A percentile compares a stretch with the other conserved stretches of the same genome.
phyloP scores from a whole-genome alignment of 2,329 filamentous ascomycete genomes.

The Penicillium sp. region DNA sequence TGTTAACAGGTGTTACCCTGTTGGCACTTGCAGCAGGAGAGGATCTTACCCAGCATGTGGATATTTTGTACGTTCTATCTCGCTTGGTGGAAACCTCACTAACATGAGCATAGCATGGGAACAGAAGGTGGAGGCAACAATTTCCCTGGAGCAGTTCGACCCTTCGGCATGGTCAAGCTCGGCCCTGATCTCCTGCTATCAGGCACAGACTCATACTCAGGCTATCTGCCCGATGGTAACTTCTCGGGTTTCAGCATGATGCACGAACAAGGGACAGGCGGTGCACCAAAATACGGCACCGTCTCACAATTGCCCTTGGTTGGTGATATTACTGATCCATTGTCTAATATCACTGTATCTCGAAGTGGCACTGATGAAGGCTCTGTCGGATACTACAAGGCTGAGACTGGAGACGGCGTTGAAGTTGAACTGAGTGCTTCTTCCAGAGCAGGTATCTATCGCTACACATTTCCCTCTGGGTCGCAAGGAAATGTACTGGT shows the following conservation, averaged over 20 bases:
- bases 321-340: slow-evolving; percentile 54
- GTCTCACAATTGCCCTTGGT: slow-evolving; percentile 60
- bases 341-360: slow-evolving; percentile 57
- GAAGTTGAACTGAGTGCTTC: slow-evolving; percentile 59
- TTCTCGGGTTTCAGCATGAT: slow-evolving; percentile 64
- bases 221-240: slow-evolving; percentile 46
- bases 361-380: slow-evolving; percentile 54
- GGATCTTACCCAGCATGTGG: slow-evolving; percentile 27
- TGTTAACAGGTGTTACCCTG: slow-evolving; percentile 14
- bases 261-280: slow-evolving; percentile 67
- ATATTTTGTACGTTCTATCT: slow-evolving; percentile 28
- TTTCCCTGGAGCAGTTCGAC: slow-evolving; percentile 43
- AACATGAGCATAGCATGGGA: slow-evolving; percentile 22
- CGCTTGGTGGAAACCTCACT: background rate
- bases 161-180: slow-evolving; percentile 46
- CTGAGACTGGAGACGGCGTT: slow-evolving; percentile 57
- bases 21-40: slow-evolving; percentile 12
- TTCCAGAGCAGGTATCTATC: slow-evolving; percentile 52
- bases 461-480: slow-evolving; percentile 57
- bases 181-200: slow-evolving; percentile 41
- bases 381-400: slow-evolving; percentile 63
- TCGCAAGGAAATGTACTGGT: slow-evolving; percentile 53
- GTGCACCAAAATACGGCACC: slow-evolving; percentile 69
- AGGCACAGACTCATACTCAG: slow-evolving; percentile 43
- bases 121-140: slow-evolving; percentile 41